Evolutionary conservation across 257 asterid species (phyloP).

Genomic region (Misopates orontium): DNA sequence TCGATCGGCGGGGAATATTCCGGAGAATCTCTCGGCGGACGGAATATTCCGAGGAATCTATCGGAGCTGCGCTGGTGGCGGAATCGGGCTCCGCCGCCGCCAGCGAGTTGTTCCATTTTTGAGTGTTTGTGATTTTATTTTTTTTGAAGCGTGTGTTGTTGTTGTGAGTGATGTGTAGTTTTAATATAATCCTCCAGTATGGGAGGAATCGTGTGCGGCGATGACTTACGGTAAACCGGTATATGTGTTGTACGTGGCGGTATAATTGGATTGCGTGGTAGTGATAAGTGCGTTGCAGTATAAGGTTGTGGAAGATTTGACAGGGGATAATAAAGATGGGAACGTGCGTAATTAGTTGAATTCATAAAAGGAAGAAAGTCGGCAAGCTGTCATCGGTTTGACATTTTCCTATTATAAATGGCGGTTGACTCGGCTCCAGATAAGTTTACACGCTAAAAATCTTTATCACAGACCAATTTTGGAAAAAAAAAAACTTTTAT

Average conservation of each 20-base stretch:
- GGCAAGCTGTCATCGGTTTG: conserved; percentile 23
- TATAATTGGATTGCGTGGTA: conserved; percentile 1
- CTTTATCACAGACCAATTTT: too few relatives aligned
- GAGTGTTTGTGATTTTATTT: too few relatives aligned
- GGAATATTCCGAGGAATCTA: conserved; percentile 38
- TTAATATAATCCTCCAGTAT: conserved; percentile 15
- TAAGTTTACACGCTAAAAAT: too few relatives aligned
- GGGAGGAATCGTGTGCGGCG: conserved; percentile 38
- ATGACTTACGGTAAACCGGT: background rate
- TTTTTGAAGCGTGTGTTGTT: too few relatives aligned
- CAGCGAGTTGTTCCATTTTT: conserved; percentile 33
- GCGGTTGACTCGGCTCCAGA: background rate
- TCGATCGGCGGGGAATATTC: conserved; percentile 36
- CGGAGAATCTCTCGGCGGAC: conserved; percentile 18
- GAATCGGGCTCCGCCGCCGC: conserved; percentile 34
- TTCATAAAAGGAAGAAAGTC: conserved; percentile 3
- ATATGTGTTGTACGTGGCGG: background rate
- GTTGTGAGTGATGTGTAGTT: too few relatives aligned
- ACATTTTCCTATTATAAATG: background rate
- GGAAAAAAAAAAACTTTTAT: too few relatives aligned
- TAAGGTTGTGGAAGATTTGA: background rate
- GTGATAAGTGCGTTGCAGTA: background rate
- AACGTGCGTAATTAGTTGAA: background rate
- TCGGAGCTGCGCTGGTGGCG: conserved; percentile 35
- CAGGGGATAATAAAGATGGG: conserved; percentile 1